These are phyloP conservation scores for Penicillium hordei DNA, from an alignment of 2,329 filamentous ascomycete species.

Conservation along the genomic window DNA sequence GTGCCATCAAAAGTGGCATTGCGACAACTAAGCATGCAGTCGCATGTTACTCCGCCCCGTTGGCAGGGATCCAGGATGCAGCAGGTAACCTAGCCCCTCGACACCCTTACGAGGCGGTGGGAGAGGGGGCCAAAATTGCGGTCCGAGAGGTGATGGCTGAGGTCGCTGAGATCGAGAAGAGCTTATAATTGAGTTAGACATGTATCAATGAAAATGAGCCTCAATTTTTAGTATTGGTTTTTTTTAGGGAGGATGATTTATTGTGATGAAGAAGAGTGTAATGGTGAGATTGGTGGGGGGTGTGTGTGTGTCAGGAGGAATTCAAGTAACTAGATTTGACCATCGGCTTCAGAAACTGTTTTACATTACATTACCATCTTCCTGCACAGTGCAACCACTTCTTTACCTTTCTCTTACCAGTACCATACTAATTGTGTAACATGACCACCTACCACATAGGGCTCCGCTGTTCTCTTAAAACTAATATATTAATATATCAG, in stretches of 20 bases:
- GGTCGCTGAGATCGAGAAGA: conserved; percentile 21
- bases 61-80: conserved; percentile 60
- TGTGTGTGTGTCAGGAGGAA: too few species aligned
- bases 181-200: conserved; percentile 2
- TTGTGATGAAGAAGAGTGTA: neutral
- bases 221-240: neutral
- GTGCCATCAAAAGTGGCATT: conserved; percentile 64
- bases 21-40: conserved; percentile 67
- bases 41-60: conserved; percentile 57
- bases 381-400: too few species aligned
- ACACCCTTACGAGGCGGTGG: conserved; percentile 57
- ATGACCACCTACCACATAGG: too few species aligned
- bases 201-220: neutral
- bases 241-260: too few species aligned
- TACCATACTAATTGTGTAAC: too few species aligned
- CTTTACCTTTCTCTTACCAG: too few species aligned
- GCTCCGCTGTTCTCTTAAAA: too few species aligned
- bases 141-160: conserved; percentile 35
- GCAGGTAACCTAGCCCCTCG: conserved; percentile 59
- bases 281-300: neutral
- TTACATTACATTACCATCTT: too few species aligned
- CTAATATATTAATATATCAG: too few species aligned
- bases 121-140: conserved; percentile 44
- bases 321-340: too few species aligned
- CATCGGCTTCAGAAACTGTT: too few species aligned